Evolutionary conservation across 768 basidiomycete species (phyloP), one percentile per base, ranked within the genome.

Genomic region (Tricholoma sp.): DNA sequence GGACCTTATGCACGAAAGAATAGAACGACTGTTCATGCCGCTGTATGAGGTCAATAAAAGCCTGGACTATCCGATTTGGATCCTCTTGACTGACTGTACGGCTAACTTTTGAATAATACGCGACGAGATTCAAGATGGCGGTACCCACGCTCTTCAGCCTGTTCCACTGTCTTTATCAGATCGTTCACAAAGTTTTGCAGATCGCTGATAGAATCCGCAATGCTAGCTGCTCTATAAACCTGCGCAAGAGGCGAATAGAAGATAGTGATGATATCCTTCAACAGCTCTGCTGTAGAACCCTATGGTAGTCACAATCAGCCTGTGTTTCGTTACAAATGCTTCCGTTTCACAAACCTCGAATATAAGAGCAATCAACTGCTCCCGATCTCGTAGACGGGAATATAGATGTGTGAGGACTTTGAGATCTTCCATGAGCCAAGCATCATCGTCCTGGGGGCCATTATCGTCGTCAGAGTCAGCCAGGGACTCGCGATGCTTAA

Each of bases 181-280:
- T 99, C 97, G 60, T 89, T 95, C 63, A 98, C 80, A 66, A 99
- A 99, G 63, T 79, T 91, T 71, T 98, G 97, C 50, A 98, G 65
- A 68, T 98, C 97, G 31, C 84, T 77, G 0, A 99, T 67, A 1
- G 95, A 98, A 68, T 98, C 96, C 10, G 91, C 89, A 53, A 99
- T 98, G 67, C 90, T 97, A 5, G 97, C 97, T 9, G 97, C 97
- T 64, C 91, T 86, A 74, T 98, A 99, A 1, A 98, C 97, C 66
- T 96, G 92, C 2, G 97, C 97, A 24, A 99, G 76, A 2, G 97
- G 97, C 0, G 94, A 75, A 70, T 99, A 99, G 72, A 99, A 99
- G 57, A 99, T 98, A 17, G 97, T 98, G 64, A 99, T 93, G 57
- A 99, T 98, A 68, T 99, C 97, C 71, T 95, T 98, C 65, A 99